Percentiles rank a stretch among this genome's conserved stretches.
Conservation (phyloP, 2,329 filamentous ascomycete species). For the Berkeleyomyces basicola region DNA sequence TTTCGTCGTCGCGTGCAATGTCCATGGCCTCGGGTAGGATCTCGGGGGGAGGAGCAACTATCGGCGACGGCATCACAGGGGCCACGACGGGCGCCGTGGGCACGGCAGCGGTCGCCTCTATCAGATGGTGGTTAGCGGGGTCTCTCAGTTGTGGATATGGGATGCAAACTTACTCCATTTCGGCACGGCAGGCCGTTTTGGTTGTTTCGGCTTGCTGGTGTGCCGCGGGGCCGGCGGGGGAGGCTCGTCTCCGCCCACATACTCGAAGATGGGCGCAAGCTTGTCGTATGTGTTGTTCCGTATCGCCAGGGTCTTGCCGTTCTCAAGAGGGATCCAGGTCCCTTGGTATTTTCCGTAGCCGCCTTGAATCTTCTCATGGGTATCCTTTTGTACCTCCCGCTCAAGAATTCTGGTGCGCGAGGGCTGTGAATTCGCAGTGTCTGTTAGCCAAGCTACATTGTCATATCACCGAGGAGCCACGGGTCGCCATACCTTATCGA, state of each 20-base stretch:
- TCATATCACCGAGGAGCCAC: too few relatives aligned
- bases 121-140: not conserved
- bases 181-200: slow-evolving; percentile 48
- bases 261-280: slow-evolving; percentile 79
- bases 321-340: slow-evolving; percentile 84
- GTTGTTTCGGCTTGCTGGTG: slow-evolving; percentile 67
- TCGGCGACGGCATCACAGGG: not conserved
- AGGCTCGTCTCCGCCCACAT: slow-evolving; percentile 64
- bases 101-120: slow-evolving; percentile 15
- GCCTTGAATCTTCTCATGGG: slow-evolving; percentile 95
- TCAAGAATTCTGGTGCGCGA: slow-evolving; percentile 88
- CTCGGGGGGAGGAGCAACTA: slow-evolving; percentile 10
- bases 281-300: slow-evolving; percentile 78
- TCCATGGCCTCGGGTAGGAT: slow-evolving; percentile 19
- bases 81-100: slow-evolving; percentile 18
- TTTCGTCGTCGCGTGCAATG: slow-evolving; percentile 48
- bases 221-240: slow-evolving; percentile 91
- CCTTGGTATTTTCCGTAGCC: slow-evolving; percentile 99
- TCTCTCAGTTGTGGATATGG: not conserved
- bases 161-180: slow-evolving; percentile 29
- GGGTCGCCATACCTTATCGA: slow-evolving; percentile 51
- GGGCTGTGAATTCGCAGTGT: slow-evolving; percentile 27
- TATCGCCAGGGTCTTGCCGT: slow-evolving; percentile 65
- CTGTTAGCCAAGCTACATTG: not conserved
- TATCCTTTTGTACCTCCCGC: slow-evolving; percentile 88